These are phyloP conservation scores for Candida nemodendra DNA, from an alignment of 805 yeast genomes.

Conservation along the genomic window DNA sequence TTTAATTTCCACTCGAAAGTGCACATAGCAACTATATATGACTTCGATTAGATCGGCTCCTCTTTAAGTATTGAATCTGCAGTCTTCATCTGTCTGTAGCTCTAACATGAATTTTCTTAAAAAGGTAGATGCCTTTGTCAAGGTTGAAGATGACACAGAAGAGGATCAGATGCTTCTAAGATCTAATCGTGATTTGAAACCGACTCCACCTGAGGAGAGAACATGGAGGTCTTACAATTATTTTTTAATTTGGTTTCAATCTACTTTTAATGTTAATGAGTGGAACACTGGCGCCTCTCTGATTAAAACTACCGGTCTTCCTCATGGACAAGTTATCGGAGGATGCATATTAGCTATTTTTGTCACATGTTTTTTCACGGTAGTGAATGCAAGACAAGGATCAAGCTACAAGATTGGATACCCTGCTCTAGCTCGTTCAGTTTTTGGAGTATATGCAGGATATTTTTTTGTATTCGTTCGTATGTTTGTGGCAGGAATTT, in stretches of 20 bases:
- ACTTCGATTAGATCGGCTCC: no score
- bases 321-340: constrained; percentile 18
- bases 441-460: constrained; percentile 38
- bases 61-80: no score
- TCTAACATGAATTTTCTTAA: constrained; percentile 27
- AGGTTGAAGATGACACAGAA: constrained; percentile 17
- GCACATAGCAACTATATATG: no score
- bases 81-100: no score
- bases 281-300: constrained; percentile 31
- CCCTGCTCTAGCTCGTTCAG: constrained; percentile 36
- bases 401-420: constrained; percentile 34
- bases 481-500: constrained; percentile 35
- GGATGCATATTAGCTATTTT: constrained; percentile 15
- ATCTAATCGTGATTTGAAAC: constrained; percentile 39
- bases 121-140: constrained; percentile 21
- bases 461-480: constrained; percentile 35
- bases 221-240: constrained; percentile 34
- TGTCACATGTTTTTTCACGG: constrained; percentile 17
- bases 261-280: constrained; percentile 27
- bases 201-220: constrained; percentile 35
- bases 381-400: constrained; percentile 17
- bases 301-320: constrained; percentile 18
- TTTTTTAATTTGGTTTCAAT: constrained; percentile 23
- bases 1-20: no score
- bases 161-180: constrained; percentile 22